A percentile compares a stretch with the other conserved stretches of the same genome.
phyloP scores from a whole-genome alignment of 345 rosid species.

The Hibiscus syriacus region DNA sequence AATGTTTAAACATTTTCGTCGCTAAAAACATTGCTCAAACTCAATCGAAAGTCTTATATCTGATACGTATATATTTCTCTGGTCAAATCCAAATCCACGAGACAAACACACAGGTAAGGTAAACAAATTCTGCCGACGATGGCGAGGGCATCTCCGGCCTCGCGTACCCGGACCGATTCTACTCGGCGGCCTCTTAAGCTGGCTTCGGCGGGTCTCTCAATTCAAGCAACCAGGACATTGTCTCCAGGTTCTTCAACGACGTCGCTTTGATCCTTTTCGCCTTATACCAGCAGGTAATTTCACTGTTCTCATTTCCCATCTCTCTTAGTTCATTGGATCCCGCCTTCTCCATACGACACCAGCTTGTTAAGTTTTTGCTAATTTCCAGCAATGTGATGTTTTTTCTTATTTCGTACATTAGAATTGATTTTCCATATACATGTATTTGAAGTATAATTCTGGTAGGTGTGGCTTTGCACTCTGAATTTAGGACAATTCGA shows the following conservation, averaged over 20 bases:
- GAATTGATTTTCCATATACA: not conserved
- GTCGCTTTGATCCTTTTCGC: slow-evolving; percentile 85
- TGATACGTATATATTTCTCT: not conserved
- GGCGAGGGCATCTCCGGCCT: slow-evolving; percentile 92
- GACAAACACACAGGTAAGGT: not conserved
- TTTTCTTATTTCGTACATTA: not conserved
- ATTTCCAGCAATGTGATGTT: not conserved
- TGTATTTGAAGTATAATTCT: slow-evolving; percentile 3
- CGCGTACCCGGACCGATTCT: slow-evolving; percentile 95
- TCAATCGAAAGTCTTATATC: not conserved
- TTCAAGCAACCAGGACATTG: slow-evolving; percentile 40
- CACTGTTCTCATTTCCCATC: not conserved
- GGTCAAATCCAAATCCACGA: slow-evolving; percentile 1
- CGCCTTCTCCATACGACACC: not conserved
- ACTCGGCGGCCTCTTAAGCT: slow-evolving; percentile 77
- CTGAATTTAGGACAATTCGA: not conserved
- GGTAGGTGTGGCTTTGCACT: slow-evolving; percentile 24
- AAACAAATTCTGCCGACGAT: slow-evolving; percentile 30
- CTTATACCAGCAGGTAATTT: slow-evolving; percentile 71
- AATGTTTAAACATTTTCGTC: not conserved
- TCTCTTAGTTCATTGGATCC: slow-evolving; percentile 19
- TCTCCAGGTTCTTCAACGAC: slow-evolving; percentile 74
- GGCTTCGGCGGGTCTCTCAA: slow-evolving; percentile 85
- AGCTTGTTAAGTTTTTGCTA: not conserved
- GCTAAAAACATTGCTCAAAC: no score